Conservation (phyloP, 177 flowering plant species). For the Vitis hybrid region DNA sequence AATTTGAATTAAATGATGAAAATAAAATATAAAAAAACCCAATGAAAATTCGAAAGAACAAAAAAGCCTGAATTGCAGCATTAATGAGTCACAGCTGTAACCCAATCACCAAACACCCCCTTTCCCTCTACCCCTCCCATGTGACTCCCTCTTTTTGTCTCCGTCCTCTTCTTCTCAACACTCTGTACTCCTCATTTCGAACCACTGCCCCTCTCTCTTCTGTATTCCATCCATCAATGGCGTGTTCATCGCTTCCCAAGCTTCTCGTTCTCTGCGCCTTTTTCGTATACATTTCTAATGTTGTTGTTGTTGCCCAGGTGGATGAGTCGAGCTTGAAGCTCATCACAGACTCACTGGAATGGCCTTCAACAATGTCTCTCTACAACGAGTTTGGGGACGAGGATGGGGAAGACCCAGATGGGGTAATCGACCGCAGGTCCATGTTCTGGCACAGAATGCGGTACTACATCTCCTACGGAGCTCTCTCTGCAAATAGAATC, state of each 20-base stretch:
- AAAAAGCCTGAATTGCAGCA: conserved; percentile 3
- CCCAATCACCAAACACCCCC: conserved; percentile 5
- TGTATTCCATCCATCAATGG: conserved; percentile 7
- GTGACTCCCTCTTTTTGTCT: conserved; percentile 6
- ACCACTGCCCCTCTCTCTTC: background rate
- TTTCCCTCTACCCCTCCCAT: conserved; percentile 7
- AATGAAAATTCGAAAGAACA: too few relatives aligned
- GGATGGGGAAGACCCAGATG: background rate
- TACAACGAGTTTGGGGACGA: conserved; percentile 26
- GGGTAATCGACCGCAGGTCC: conserved; percentile 35
- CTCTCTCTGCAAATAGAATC: conserved; percentile 70
- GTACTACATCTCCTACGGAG: conserved; percentile 82
- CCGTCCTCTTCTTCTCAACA: background rate
- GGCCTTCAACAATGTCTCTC: conserved; percentile 28
- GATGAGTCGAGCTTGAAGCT: conserved; percentile 26
- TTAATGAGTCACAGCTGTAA: conserved; percentile 30
- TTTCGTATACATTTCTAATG: background rate
- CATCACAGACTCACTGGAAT: conserved; percentile 31
- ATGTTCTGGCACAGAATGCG: conserved; percentile 42
- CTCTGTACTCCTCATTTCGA: background rate
- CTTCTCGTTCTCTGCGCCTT: conserved; percentile 6
- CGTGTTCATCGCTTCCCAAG: conserved; percentile 11
- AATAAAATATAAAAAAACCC: background rate
- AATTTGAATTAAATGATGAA: background rate
- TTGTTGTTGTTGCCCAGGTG: conserved; percentile 18